Evolutionary conservation across 1,139 yeast species (phyloP), one percentile per base, ranked within the genome.

Genomic region (Saccharomycopsis phalli): DNA sequence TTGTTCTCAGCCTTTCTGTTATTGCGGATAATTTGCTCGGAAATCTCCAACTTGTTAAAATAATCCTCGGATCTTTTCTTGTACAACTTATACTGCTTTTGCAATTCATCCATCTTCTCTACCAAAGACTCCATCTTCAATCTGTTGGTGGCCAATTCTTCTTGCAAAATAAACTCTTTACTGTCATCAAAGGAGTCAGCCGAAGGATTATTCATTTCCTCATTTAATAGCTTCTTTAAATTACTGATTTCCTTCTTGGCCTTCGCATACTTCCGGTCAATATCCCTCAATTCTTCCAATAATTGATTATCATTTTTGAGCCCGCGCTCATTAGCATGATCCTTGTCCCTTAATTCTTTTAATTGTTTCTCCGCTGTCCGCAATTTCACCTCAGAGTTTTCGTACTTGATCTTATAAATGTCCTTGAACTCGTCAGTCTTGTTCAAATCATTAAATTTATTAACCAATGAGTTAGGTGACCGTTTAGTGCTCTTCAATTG

Each of bases 11-110:
- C 76, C 49, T 83, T 66, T 33, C 65, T 56, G 2, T 86, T 74
- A 38, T 76, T 70, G 36, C 70, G 65, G 2, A 82, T 75, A 2
- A 86, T 81, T 37, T 79, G 68, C 53, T 88, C 95, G 1, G 94
- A 91, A 45, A 75, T 70, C 52, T 86, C 94, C 28, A 87, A 64
- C 51, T 83, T 82, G 46, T 69, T 67, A 51, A 71, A 76, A 53
- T 84, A 82, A 49, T 81, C 84, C 36, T 83, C 91, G 13, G 94
- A 76, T 45, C 95, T 70, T 31, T 66, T 62, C 53, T 76, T 81
- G 58, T 81, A 86, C 29, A 82, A 63, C 25, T 72, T 75, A 32
- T 81, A 62, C 31, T 74, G 66, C 35, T 71, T 68, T 1, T 62
- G 57, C 26, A 81, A 58, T 19, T 81, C 84, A 2, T 52, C 48